A percentile compares a stretch with the other conserved stretches of the same genome.
These are phyloP conservation scores for Oryza glaberrima DNA, from an alignment of 176 grass and related monocot genomes.

Conservation along the genomic window DNA sequence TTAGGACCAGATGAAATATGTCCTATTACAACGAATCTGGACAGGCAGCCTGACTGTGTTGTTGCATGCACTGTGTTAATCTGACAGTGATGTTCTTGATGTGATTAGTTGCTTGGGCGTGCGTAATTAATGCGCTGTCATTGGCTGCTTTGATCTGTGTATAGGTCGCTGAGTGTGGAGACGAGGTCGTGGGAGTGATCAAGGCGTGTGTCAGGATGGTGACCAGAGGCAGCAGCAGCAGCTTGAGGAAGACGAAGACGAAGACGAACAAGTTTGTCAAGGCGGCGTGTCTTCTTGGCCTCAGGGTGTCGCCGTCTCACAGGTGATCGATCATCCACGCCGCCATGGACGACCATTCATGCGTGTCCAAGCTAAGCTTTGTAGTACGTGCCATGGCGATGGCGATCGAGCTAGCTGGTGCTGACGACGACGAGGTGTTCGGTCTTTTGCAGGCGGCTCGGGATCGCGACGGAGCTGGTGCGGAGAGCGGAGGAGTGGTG, in stretches of 20 bases:
- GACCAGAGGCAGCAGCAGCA: slow-evolving; percentile 42
- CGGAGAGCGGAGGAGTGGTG: slow-evolving; percentile 60
- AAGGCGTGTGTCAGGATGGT: slow-evolving; percentile 70
- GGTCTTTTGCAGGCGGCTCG: slow-evolving; percentile 55
- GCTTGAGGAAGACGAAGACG: neutral
- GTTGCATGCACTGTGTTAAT: neutral
- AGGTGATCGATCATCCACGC: slow-evolving; percentile 38
- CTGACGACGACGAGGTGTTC: neutral
- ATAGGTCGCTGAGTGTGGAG: slow-evolving; percentile 72
- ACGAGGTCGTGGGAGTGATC: slow-evolving; percentile 66
- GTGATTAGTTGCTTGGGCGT: neutral
- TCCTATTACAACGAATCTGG: too few relatives aligned
- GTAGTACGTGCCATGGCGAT: neutral
- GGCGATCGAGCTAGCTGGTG: neutral
- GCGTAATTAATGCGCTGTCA: neutral
- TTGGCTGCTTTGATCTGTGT: neutral
- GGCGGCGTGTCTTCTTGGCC: slow-evolving; percentile 73
- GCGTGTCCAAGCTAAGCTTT: neutral
- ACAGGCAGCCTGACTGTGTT: neutral
- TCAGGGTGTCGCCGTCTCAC: slow-evolving; percentile 73
- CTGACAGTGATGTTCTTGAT: slow-evolving; percentile 12
- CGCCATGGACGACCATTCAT: neutral
- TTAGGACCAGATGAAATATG: too few relatives aligned
- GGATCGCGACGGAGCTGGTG: slow-evolving; percentile 69
- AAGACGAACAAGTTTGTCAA: slow-evolving; percentile 40